phyloP scores from a whole-genome alignment of 495 filamentous ascomycete species.

The Alectoria sarmentosa region DNA sequence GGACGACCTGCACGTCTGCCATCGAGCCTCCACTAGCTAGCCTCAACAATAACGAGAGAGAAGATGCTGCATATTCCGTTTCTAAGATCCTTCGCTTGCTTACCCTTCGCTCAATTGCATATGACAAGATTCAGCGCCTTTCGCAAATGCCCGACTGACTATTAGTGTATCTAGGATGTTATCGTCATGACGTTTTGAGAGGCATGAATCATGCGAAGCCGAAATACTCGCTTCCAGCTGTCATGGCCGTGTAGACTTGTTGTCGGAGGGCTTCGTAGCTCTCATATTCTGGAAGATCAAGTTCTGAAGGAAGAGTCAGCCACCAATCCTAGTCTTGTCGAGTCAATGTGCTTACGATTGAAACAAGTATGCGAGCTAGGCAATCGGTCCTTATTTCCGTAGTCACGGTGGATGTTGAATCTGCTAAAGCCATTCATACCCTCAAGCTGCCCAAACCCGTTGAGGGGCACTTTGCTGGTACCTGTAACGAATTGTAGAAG shows the following conservation, averaged over 20 bases:
- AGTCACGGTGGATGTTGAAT: constrained; percentile 99
- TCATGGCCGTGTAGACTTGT: constrained; percentile 89
- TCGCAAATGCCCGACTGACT: constrained; percentile 15
- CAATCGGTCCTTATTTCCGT: constrained; percentile 93
- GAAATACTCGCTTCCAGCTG: constrained; percentile 93
- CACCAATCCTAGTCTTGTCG: constrained; percentile 11
- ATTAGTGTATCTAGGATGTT: constrained; percentile 4
- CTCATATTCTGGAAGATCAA: constrained; percentile 98
- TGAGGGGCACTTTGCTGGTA: constrained; percentile 96
- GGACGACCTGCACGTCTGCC: constrained; percentile 17
- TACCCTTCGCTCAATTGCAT: constrained; percentile 12
- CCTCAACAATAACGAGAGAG: neutral
- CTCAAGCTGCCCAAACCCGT: constrained; percentile 98
- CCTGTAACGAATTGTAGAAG: constrained; percentile 97
- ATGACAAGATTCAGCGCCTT: constrained; percentile 12
- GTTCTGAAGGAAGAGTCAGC: constrained; percentile 56
- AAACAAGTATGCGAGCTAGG: constrained; percentile 98
- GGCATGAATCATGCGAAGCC: constrained; percentile 72
- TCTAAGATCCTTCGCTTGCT: neutral
- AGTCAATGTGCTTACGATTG: constrained; percentile 66
- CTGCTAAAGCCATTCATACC: constrained; percentile 98
- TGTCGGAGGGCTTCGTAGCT: constrained; percentile 85
- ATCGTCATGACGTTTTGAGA: constrained; percentile 1
- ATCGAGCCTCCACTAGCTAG: constrained; percentile 6
- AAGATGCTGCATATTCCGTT: neutral